phyloP scores from a whole-genome alignment of 192 early-diverging fungal genomes.

The Dissophora globulifera region DNA sequence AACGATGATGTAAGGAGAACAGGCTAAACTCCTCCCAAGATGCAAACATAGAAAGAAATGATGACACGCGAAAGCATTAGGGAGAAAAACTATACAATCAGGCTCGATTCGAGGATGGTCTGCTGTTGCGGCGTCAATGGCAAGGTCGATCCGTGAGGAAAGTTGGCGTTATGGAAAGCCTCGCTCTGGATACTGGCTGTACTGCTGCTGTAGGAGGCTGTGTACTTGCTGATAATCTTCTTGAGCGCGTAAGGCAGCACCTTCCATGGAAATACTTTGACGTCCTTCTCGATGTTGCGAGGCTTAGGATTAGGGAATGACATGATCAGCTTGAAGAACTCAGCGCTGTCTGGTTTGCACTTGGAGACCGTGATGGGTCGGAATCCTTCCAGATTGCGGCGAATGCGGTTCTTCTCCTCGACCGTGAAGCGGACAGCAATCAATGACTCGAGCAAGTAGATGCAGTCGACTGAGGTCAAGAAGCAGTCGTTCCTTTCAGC shows the following conservation, averaged over 20 bases:
- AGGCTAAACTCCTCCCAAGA: not conserved
- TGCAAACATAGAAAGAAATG: conserved; percentile 8
- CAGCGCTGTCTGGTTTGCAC: conserved; percentile 76
- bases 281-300: conserved; percentile 88
- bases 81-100: conserved; percentile 26
- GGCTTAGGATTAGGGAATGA: conserved; percentile 83
- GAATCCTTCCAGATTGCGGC: conserved; percentile 85
- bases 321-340: conserved; percentile 89
- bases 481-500: conserved; percentile 76
- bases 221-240: conserved; percentile 85
- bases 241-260: conserved; percentile 73
- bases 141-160: conserved; percentile 41
- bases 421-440: conserved; percentile 81
- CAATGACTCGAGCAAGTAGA: conserved; percentile 77
- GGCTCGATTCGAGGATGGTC: conserved; percentile 33
- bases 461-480: conserved; percentile 84
- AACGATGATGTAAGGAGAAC: not conserved
- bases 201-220: conserved; percentile 59
- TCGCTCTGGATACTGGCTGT: conserved; percentile 57
- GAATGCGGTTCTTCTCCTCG: conserved; percentile 89
- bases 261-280: conserved; percentile 88
- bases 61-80: not conserved
- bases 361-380: conserved; percentile 82
- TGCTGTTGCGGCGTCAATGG: conserved; percentile 45
- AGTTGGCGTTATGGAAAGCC: conserved; percentile 53